Conservation (phyloP, 2,329 filamentous ascomycete genomes). For the Fusarium nygamai region DNA sequence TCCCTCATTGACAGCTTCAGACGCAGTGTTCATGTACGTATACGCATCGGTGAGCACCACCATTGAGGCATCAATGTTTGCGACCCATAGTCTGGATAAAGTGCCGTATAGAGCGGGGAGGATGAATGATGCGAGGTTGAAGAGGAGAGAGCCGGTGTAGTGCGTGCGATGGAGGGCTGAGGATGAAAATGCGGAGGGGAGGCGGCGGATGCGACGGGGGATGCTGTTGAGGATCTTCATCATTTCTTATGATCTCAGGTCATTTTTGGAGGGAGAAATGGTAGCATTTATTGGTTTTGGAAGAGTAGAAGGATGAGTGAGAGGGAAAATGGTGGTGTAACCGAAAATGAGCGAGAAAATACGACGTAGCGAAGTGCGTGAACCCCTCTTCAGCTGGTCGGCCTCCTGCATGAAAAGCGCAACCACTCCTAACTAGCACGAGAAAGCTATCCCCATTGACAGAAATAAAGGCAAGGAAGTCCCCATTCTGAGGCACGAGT, state of each 20-base stretch:
- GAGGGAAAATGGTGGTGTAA: not conserved
- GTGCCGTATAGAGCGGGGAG: conserved; percentile 75
- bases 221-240: conserved; percentile 13
- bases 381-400: conserved; percentile 7
- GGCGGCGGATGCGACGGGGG: not conserved
- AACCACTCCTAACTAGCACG: not conserved
- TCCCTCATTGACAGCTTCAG: conserved; percentile 77
- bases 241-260: accelerated
- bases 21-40: conserved; percentile 74
- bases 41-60: conserved; percentile 59
- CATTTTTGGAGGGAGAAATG: accelerated
- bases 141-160: conserved; percentile 67
- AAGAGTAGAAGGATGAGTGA: accelerated
- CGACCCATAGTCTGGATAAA: conserved; percentile 76
- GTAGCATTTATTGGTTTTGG: accelerated
- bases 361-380: not conserved
- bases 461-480: accelerated
- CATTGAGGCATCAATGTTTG: conserved; percentile 68
- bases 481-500: not conserved
- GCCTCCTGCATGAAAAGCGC: conserved; percentile 13
- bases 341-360: not conserved
- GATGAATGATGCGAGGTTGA: conserved; percentile 71
- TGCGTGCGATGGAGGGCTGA: conserved; percentile 31
- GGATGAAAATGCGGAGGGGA: not conserved
- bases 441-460: not conserved